Evolutionary conservation across 2,329 filamentous ascomycete genomes (phyloP).

Genomic region (Verticillium longisporum): DNA sequence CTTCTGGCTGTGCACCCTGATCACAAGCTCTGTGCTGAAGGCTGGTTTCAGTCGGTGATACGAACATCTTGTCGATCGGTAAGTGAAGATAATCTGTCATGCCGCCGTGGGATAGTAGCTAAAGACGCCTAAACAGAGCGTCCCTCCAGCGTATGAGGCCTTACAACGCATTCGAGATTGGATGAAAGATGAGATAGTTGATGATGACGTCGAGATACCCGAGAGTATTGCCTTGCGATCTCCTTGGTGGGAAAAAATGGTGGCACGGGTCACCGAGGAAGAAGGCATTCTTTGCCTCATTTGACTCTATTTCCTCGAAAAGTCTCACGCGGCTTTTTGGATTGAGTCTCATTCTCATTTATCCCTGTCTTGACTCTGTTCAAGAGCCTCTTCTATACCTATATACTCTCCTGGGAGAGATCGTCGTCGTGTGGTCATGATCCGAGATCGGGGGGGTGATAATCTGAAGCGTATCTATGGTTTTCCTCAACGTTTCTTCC

Average conservation of each 20-base stretch:
- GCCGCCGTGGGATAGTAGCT: not conserved
- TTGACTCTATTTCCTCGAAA: conserved; percentile 11
- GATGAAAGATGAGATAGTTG: conserved; percentile 19
- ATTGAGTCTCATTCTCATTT: too few species aligned
- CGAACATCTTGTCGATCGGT: conserved; percentile 30
- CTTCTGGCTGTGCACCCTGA: conserved; percentile 21
- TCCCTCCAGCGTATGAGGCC: conserved; percentile 27
- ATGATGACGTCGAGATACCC: conserved; percentile 9
- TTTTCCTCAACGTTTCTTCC: too few species aligned
- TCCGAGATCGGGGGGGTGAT: too few species aligned
- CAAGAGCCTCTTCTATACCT: too few species aligned
- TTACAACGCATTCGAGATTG: conserved; percentile 26
- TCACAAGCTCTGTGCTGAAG: conserved; percentile 20
- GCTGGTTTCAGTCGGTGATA: conserved; percentile 30
- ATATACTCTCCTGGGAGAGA: too few species aligned
- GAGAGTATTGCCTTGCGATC: conserved; percentile 19
- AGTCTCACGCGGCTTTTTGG: too few species aligned
- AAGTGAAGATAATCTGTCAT: not conserved
- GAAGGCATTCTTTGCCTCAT: conserved; percentile 30
- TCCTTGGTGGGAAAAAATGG: conserved; percentile 33
- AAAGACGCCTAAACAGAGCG: conserved; percentile 23
- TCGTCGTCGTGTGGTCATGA: too few species aligned
- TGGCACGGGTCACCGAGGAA: conserved; percentile 22
- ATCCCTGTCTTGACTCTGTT: too few species aligned
- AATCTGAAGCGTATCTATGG: too few species aligned